A percentile compares a stretch with the other conserved stretches of the same genome.
These are phyloP conservation scores for Lolium multiflorum DNA, from an alignment of 176 grass and related monocot genomes.

Conservation along the genomic window DNA sequence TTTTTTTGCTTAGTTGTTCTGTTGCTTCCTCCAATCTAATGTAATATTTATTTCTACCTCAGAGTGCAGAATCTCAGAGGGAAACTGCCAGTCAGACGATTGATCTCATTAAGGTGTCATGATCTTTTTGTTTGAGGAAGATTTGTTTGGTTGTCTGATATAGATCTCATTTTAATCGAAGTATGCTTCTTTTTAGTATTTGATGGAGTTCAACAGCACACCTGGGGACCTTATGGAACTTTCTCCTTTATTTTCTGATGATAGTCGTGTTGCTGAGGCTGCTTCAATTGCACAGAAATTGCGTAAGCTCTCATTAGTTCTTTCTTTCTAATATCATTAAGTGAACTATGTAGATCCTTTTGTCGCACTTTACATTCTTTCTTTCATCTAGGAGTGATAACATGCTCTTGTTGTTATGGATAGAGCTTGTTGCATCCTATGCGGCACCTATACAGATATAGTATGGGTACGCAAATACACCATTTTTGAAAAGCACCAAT, in stretches of 20 bases:
- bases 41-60: conserved; percentile 37
- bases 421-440: not conserved
- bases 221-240: conserved; percentile 99
- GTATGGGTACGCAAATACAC: not conserved
- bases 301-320: conserved; percentile 55
- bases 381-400: not conserved
- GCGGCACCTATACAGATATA: not conserved
- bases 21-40: not conserved
- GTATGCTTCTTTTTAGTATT: conserved; percentile 69
- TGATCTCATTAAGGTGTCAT: conserved; percentile 89
- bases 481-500: not conserved
- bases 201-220: conserved; percentile 99
- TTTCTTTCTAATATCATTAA: conserved; percentile 2
- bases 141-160: conserved; percentile 15
- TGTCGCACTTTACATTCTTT: conserved; percentile 11
- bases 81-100: conserved; percentile 99
- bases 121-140: conserved; percentile 36
- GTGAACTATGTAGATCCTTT: not conserved
- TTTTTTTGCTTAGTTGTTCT: conserved; percentile 32
- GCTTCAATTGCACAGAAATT: conserved; percentile 99
- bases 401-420: conserved; percentile 21
- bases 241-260: conserved; percentile 97
- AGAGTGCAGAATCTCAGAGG: conserved; percentile 99
- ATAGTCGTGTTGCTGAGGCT: conserved; percentile 94
- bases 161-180: conserved; percentile 16